Base-by-base conservation (phyloP, 192 early-diverging fungal species). In the Diversispora eburnea region DNA sequence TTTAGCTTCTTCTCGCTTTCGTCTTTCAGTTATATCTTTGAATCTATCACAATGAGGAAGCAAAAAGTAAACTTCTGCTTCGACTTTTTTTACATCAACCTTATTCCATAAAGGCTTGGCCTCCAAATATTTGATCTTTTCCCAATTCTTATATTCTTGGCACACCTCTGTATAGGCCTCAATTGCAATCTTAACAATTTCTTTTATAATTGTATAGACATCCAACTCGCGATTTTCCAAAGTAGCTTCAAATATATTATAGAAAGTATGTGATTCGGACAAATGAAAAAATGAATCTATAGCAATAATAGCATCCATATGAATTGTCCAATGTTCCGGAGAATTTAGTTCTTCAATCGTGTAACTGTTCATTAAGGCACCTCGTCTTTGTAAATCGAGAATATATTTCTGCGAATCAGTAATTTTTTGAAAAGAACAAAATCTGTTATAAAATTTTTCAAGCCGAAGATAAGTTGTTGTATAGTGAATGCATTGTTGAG, bases 101-200 rank as follows among this genome's bases (percentile, higher is more conserved):
- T 59, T 61, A 39, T 61, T 47, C 71, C 71, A 73, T 4, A 73
- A 15, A 5, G 25, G 1, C 7, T 22, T 48, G 43, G 58, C 71
- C 2, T 59, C 5, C 8, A 20, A 62, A 55, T 15, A 61, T 39
- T 59, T 62, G 0, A 73, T 8, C 0, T 48, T 61, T 62, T 47
- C 42, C 71, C 71, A 73, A 5, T 48, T 48, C 25, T 59, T 25
- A 51, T 62, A 62, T 10, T 22, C 6, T 39, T n/a, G 19, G 33
- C 56, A 42, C 62, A 62, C 0, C 33, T 51, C 15, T 51, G 60
- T 42, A 5, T 73, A 73, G 5, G 60, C 0, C 1, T 33, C 47
- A 51, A 73, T 58, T 73, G 59, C 12, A 0, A 17, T 0, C 49
- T 9, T 46, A 25, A 73, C 48, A 7, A 73, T 12, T 17, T 25